phyloP scores from a whole-genome alignment of 495 filamentous ascomycete genomes.

The Lasiosphaeris hirsuta region DNA sequence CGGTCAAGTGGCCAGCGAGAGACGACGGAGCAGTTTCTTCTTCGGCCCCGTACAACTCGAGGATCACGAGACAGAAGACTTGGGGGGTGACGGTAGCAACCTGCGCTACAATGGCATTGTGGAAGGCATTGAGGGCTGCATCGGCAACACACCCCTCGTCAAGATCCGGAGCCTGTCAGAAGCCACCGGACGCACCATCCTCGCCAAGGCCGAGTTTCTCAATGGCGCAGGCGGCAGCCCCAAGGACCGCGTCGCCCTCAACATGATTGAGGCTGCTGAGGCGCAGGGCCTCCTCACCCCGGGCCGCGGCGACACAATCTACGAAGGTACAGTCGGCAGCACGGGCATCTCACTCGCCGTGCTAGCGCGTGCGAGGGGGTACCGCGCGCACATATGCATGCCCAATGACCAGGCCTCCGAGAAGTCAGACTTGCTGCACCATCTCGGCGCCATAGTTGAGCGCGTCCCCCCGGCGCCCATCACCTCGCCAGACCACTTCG shows the following conservation, averaged over 20 bases:
- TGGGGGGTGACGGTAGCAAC: conserved; percentile 10
- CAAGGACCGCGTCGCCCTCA: conserved; percentile 91
- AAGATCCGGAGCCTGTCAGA: conserved; percentile 83
- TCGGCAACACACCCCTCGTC: conserved; percentile 91
- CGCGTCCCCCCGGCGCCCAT: conserved; percentile 89
- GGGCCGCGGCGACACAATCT: conserved; percentile 83
- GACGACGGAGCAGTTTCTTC: conserved; percentile 32
- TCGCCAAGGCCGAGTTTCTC: conserved; percentile 94
- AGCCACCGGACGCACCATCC: conserved; percentile 87
- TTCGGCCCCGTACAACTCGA: conserved; percentile 50
- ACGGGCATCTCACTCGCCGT: conserved; percentile 92
- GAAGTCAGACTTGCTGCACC: conserved; percentile 83
- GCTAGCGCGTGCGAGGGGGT: conserved; percentile 82
- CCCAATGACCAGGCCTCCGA: conserved; percentile 86
- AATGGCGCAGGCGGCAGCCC: conserved; percentile 95
- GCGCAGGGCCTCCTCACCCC: conserved; percentile 71
- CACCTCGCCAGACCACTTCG: conserved; percentile 84
- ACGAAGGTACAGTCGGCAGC: conserved; percentile 94
- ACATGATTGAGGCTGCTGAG: conserved; percentile 84
- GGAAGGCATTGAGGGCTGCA: conserved; percentile 85
- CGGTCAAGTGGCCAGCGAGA: conserved; percentile 3
- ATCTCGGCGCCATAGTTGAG: conserved; percentile 87
- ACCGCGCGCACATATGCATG: conserved; percentile 95
- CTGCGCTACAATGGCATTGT: conserved; percentile 24
- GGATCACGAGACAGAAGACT: conserved; percentile 41